phyloP scores from a whole-genome alignment of 2,329 filamentous ascomycete genomes.

The Monilinia fructicola region DNA sequence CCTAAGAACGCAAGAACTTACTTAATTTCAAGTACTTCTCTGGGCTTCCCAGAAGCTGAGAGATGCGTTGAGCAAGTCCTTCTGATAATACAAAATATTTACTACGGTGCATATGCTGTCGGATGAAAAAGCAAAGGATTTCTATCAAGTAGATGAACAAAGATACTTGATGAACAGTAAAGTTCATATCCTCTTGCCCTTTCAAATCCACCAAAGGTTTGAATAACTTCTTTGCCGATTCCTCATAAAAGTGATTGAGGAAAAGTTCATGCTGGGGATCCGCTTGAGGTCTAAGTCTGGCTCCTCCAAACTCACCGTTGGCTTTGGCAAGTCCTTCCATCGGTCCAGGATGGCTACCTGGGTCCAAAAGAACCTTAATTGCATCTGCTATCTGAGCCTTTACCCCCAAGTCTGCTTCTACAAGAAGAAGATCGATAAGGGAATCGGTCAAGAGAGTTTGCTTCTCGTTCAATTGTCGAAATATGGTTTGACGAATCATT shows the following conservation, averaged over 20 bases:
- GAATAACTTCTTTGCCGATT: slow-evolving; percentile 81
- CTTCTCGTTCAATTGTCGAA: slow-evolving; percentile 86
- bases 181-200: slow-evolving; percentile 63
- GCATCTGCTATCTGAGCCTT: slow-evolving; percentile 95
- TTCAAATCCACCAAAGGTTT: slow-evolving; percentile 81
- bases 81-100: slow-evolving; percentile 85
- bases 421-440: slow-evolving; percentile 84
- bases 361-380: slow-evolving; percentile 87
- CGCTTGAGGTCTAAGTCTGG: slow-evolving; percentile 57
- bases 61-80: slow-evolving; percentile 73
- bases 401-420: slow-evolving; percentile 89
- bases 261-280: slow-evolving; percentile 83
- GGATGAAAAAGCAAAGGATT: slow-evolving; percentile 89
- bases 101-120: slow-evolving; percentile 81
- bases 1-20: slow-evolving; percentile 47
- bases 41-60: slow-evolving; percentile 75
- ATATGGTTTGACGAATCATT: slow-evolving; percentile 91
- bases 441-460: slow-evolving; percentile 85
- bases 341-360: slow-evolving; percentile 56
- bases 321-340: slow-evolving; percentile 62
- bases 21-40: slow-evolving; percentile 93
- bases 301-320: slow-evolving; percentile 66
- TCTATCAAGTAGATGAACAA: slow-evolving; percentile 90
- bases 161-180: slow-evolving; percentile 82
- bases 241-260: slow-evolving; percentile 84